phyloP scores from a whole-genome alignment of 768 basidiomycete species.

The Xanthoconium purpureum region DNA sequence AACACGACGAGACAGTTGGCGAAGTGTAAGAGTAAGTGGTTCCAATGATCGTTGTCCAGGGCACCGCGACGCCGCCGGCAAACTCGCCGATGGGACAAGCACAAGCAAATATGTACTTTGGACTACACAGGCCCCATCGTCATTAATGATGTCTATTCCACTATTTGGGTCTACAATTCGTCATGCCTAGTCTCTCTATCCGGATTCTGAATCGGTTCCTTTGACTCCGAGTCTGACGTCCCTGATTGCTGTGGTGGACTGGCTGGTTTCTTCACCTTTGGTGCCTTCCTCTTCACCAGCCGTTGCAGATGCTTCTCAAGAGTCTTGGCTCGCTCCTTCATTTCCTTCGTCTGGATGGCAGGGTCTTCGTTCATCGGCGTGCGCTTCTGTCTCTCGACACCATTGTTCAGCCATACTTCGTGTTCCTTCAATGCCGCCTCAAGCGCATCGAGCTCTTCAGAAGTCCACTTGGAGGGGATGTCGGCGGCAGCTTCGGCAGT shows the following conservation, averaged over 20 bases:
- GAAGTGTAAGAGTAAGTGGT: background rate
- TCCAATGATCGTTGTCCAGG: no score
- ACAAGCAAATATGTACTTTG: background rate
- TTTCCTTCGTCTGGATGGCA: constrained; percentile 79
- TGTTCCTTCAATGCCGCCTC: constrained; percentile 76
- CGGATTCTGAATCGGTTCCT: constrained; percentile 2
- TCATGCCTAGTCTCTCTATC: constrained; percentile 27
- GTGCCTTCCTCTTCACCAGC: constrained; percentile 64
- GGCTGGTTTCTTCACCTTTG: constrained; percentile 52
- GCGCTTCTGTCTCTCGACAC: constrained; percentile 78
- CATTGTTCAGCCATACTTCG: constrained; percentile 78
- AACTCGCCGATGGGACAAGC: background rate
- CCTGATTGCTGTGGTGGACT: constrained; percentile 23
- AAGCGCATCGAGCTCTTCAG: constrained; percentile 78
- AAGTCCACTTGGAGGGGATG: constrained; percentile 76
- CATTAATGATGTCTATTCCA: constrained; percentile 15
- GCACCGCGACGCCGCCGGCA: background rate
- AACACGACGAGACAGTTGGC: background rate
- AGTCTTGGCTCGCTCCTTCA: constrained; percentile 78
- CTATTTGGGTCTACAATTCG: constrained; percentile 23
- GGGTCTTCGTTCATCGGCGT: constrained; percentile 77
- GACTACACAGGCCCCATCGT: no score
- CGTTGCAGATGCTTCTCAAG: constrained; percentile 73
- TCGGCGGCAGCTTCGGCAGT: constrained; percentile 60
- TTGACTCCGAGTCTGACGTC: constrained; percentile 18